phyloP scores from a whole-genome alignment of 306 rosid species.

The Luffa acutangula region DNA sequence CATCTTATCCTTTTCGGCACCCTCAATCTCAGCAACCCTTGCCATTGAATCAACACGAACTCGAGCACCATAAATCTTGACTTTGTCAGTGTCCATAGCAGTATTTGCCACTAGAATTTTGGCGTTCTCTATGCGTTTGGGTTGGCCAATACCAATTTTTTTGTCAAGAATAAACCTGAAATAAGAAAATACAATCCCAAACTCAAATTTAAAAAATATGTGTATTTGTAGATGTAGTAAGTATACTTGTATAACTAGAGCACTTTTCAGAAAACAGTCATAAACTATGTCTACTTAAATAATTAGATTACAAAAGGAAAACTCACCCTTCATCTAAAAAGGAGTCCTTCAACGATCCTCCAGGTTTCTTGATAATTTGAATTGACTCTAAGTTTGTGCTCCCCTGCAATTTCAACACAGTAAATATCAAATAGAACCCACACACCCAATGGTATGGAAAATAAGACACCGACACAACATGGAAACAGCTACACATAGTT shows the following conservation, averaged over 20 bases:
- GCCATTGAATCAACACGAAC: conserved; percentile 96
- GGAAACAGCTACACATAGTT: background rate
- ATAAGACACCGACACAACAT: background rate
- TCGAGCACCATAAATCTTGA: conserved; percentile 90
- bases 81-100: conserved; percentile 97
- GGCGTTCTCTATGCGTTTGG: conserved; percentile 87
- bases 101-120: conserved; percentile 92
- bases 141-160: conserved; percentile 98
- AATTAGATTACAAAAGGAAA: background rate
- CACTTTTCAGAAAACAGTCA: background rate
- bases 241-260: background rate
- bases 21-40: conserved; percentile 87
- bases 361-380: conserved; percentile 93
- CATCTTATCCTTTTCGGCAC: conserved; percentile 94
- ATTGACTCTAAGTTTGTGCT: conserved; percentile 93
- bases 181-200: conserved; percentile 8
- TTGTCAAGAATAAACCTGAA: conserved; percentile 93
- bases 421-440: background rate
- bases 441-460: background rate
- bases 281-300: background rate
- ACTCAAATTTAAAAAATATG: background rate
- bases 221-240: background rate
- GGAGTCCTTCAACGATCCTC: conserved; percentile 83
- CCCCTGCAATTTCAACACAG: conserved; percentile 51
- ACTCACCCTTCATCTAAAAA: conserved; percentile 91